Base-by-base conservation (phyloP, 495 filamentous ascomycete genomes). In the Rhypophila decipiens region DNA sequence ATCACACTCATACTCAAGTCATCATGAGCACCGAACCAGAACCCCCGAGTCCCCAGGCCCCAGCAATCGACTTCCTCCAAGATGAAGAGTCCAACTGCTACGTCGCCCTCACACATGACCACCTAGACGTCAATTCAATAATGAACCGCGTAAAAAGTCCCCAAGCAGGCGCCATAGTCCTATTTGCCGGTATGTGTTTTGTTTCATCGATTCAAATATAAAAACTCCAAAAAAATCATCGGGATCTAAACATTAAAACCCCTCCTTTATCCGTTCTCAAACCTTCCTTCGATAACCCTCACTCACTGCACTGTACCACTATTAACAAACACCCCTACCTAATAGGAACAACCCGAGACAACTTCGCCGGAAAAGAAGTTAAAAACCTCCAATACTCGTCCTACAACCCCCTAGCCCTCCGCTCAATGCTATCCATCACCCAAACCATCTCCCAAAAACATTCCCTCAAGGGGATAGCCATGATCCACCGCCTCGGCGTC, bases 101-200 rank as follows among this genome's bases (percentile, higher is more conserved):
- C 60, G 77, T 84, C 13, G 74, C 67, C 33, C 67, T 89, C 5
- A 95, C 93, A 42, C 69, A 81, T 65, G 50, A 68, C 31, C 61
- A 67, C 8, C 81, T 98, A 40, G 65, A 83, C 61, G 59, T 80
- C 34, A 75, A 70, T 34, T 52, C 66, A 24, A 73, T 79, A 27
- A 82, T 90, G 34, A 65, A 81, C 42, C 73, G 73, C 38, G 85
- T 95, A 34, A 81, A 83, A 48, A 88, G 83, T 48, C 84, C 88
- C 20, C 73, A 82, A 57, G 90, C 91, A 8, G 91, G 91, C 24
- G 91, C 91, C 36, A 86, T 95, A 37, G 84, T 95, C 18, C 64
- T 96, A 24, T 97, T 97, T 68, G 84, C 83, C 19, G 86, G 86
- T 85, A 31, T n/a, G n/a, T n/a, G n/a, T n/a, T n/a, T n/a, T n/a